Evolutionary conservation across 2,329 filamentous ascomycete species (phyloP).

Genomic region (Colletotrichum tropicale): DNA sequence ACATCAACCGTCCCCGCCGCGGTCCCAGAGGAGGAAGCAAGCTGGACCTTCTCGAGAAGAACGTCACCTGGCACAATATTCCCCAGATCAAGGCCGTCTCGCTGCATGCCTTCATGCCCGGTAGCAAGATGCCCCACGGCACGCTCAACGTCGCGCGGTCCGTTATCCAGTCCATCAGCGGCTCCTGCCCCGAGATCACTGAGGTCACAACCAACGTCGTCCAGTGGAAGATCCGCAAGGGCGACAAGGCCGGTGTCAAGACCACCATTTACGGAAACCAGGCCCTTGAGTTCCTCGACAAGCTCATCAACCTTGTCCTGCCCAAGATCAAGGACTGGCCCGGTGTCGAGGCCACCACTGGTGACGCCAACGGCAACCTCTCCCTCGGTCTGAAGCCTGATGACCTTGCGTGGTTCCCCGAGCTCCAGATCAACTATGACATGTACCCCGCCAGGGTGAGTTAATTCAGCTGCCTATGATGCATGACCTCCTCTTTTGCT

Average conservation of each 20-base stretch:
- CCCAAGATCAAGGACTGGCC: conserved; percentile 97
- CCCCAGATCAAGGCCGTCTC: conserved; percentile 83
- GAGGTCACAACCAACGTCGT: conserved; percentile 72
- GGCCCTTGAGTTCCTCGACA: conserved; percentile 90
- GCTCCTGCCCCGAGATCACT: conserved; percentile 74
- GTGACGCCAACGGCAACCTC: conserved; percentile 89
- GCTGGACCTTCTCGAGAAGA: conserved; percentile 72
- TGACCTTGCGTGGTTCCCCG: conserved; percentile 84
- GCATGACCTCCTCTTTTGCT: conserved; percentile 56
- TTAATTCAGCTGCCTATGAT: neutral
- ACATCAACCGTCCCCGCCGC: conserved; percentile 85
- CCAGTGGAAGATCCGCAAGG: conserved; percentile 75
- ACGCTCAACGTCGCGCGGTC: conserved; percentile 84
- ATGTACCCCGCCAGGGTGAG: conserved; percentile 58
- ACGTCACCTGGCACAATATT: conserved; percentile 82
- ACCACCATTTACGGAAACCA: conserved; percentile 77
- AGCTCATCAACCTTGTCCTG: conserved; percentile 87
- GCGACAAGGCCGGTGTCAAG: conserved; percentile 77
- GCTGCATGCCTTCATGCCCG: conserved; percentile 76
- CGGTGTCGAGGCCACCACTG: conserved; percentile 68
- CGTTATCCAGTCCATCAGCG: conserved; percentile 84
- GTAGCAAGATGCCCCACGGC: conserved; percentile 72
- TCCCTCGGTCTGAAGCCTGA: conserved; percentile 79
- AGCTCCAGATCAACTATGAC: conserved; percentile 94
- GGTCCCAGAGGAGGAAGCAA: conserved; percentile 81